Conservation (phyloP, 768 basidiomycete species). For the Serendipita sp. region DNA sequence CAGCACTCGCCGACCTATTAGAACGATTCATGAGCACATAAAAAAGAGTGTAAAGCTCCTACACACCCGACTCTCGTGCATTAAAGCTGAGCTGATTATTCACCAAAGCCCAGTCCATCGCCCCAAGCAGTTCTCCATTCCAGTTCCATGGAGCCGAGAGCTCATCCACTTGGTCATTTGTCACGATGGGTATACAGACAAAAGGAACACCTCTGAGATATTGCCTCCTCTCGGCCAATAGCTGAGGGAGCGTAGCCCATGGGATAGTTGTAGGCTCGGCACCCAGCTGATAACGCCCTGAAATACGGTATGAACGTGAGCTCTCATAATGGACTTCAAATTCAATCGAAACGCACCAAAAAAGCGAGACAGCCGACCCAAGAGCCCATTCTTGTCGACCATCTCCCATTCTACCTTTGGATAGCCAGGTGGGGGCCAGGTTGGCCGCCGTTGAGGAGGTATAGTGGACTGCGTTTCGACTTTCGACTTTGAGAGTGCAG, state of each 20-base stretch:
- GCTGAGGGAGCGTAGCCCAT: not conserved
- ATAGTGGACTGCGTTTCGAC: not conserved
- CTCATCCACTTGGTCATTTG: not conserved
- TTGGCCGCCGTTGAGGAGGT: not conserved
- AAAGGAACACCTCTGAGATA: slow-evolving; percentile 1
- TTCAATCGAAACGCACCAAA: not conserved
- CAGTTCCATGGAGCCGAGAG: not conserved
- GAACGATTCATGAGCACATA: not conserved
- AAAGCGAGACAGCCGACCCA: not conserved
- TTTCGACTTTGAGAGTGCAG: too few relatives aligned
- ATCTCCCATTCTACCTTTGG: not conserved
- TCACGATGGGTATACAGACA: not conserved
- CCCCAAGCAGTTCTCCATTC: not conserved
- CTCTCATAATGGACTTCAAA: too few relatives aligned
- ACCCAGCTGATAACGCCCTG: not conserved
- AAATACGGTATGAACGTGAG: too few relatives aligned
- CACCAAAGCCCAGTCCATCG: not conserved
- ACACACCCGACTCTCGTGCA: not conserved
- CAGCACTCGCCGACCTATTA: not conserved
- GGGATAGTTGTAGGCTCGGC: not conserved
- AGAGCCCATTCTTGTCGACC: not conserved
- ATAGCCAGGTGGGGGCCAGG: not conserved
- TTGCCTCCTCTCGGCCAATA: not conserved
- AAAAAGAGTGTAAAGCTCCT: not conserved
- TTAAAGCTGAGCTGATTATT: not conserved